Evolutionary conservation across 306 rosid genomes (phyloP).

Genomic region (Vicia sativa): DNA sequence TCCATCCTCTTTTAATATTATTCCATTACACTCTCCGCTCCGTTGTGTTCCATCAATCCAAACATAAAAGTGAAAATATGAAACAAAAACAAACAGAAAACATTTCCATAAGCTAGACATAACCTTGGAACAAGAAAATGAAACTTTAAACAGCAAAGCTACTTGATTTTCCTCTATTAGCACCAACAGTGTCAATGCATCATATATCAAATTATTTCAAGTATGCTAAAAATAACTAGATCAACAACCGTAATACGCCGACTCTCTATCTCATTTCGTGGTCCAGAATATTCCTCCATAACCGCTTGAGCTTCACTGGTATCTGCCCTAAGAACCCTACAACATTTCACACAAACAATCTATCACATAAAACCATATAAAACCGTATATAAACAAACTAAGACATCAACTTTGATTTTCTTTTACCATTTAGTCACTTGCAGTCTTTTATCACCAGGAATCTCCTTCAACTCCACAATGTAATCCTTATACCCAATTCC

Average conservation of each 20-base stretch:
- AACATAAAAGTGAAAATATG: conserved; percentile 3
- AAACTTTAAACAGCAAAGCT: conserved; percentile 20
- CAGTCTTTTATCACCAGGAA: conserved; percentile 85
- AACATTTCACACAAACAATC: conserved; percentile 26
- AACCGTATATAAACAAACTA: conserved; percentile 26
- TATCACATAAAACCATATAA: conserved; percentile 23
- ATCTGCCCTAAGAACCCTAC: conserved; percentile 72
- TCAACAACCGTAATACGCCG: conserved; percentile 60
- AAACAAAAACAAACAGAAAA: conserved; percentile 2
- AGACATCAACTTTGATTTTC: not conserved
- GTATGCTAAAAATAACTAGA: conserved; percentile 36
- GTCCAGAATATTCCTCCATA: conserved; percentile 75
- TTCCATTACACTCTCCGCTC: too few relatives aligned
- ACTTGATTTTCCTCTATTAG: conserved; percentile 25
- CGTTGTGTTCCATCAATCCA: too few relatives aligned
- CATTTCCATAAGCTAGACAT: not conserved
- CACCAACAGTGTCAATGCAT: conserved; percentile 19
- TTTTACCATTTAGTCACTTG: conserved; percentile 86
- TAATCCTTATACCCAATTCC: conserved; percentile 51
- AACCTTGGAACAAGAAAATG: not conserved
- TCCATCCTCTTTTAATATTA: too few relatives aligned
- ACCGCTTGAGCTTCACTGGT: conserved; percentile 60
- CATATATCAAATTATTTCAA: conserved; percentile 28
- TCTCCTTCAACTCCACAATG: conserved; percentile 79
- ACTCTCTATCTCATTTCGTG: conserved; percentile 80